Conservation (phyloP, 768 basidiomycete genomes). For the Psilocybe subaeruginosa region DNA sequence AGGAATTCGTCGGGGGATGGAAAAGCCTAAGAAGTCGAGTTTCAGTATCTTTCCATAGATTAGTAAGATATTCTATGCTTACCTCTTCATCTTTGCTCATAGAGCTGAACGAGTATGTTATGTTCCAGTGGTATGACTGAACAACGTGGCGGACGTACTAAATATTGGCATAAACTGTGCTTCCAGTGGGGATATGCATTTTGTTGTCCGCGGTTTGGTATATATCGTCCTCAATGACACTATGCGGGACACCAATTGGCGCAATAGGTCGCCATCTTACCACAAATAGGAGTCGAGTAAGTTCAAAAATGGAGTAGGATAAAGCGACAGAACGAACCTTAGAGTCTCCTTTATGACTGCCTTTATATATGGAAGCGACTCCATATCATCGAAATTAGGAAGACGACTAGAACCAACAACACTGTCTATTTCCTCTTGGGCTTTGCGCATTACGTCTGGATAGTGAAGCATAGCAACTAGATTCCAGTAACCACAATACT, state of each 20-base stretch:
- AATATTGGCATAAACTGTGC: conserved; percentile 23
- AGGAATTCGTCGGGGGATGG: conserved; percentile 24
- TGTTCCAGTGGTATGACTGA: background rate
- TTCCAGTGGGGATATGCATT: conserved; percentile 39
- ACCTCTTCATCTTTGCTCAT: conserved; percentile 21
- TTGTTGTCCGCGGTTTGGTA: conserved; percentile 25
- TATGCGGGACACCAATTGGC: conserved; percentile 36
- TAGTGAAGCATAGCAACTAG: conserved; percentile 35
- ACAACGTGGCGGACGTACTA: conserved; percentile 17
- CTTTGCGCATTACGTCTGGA: conserved; percentile 32
- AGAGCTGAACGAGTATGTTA: background rate
- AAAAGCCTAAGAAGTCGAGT: conserved; percentile 10
- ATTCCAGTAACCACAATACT: conserved; percentile 15
- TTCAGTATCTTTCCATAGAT: too few relatives aligned
- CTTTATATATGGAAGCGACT: conserved; percentile 27
- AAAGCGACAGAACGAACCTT: conserved; percentile 19
- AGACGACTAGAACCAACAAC: conserved; percentile 32
- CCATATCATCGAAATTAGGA: conserved; percentile 34
- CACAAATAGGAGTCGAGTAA: too few relatives aligned
- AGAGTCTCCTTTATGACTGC: conserved; percentile 27
- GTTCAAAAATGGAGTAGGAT: too few relatives aligned
- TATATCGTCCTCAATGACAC: conserved; percentile 34
- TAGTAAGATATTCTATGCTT: background rate
- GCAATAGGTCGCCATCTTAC: conserved; percentile 31
- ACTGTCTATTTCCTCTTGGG: conserved; percentile 37